Conservation (phyloP, 2,329 filamentous ascomycete species). For the Clathrospora elynae region DNA sequence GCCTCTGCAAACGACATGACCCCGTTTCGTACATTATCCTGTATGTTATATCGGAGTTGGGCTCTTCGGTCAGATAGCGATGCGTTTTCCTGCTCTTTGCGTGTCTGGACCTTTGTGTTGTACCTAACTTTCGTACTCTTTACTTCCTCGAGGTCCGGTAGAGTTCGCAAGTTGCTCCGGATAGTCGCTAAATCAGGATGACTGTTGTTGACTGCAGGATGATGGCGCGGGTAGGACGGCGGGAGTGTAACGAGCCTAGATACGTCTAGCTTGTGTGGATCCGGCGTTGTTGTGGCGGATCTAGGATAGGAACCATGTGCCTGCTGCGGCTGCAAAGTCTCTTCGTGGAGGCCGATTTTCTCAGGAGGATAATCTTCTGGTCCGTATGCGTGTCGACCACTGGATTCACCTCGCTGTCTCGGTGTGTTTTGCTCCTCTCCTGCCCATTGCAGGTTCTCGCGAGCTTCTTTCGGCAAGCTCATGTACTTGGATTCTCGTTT, state of each 20-base stretch:
- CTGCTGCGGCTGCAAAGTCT: slow-evolving; percentile 41
- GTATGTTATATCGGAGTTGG: slow-evolving; percentile 74
- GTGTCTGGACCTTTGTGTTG: slow-evolving; percentile 55
- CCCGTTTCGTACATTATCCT: slow-evolving; percentile 76
- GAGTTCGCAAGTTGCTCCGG: slow-evolving; percentile 71
- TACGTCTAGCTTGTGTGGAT: slow-evolving; percentile 72
- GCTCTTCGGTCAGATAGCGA: slow-evolving; percentile 66
- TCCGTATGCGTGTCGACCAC: slow-evolving; percentile 50
- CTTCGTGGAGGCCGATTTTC: slow-evolving; percentile 64
- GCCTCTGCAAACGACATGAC: slow-evolving; percentile 83
- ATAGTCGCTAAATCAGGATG: slow-evolving; percentile 86
- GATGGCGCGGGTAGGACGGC: slow-evolving; percentile 90
- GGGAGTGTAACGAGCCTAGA: slow-evolving; percentile 91
- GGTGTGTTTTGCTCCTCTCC: slow-evolving; percentile 48
- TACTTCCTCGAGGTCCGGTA: slow-evolving; percentile 76
- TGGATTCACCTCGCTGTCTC: slow-evolving; percentile 37
- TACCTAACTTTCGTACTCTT: slow-evolving; percentile 67
- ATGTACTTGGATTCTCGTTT: slow-evolving; percentile 96
- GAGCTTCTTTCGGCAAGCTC: slow-evolving; percentile 79
- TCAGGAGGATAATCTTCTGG: slow-evolving; percentile 68
- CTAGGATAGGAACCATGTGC: slow-evolving; percentile 44
- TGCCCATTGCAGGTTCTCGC: slow-evolving; percentile 73
- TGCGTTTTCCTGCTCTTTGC: slow-evolving; percentile 59
- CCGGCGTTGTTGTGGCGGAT: slow-evolving; percentile 53
- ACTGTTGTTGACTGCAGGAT: slow-evolving; percentile 94